Base-by-base conservation (phyloP, 805 yeast genomes). In the Myxozyma neotropica region DNA sequence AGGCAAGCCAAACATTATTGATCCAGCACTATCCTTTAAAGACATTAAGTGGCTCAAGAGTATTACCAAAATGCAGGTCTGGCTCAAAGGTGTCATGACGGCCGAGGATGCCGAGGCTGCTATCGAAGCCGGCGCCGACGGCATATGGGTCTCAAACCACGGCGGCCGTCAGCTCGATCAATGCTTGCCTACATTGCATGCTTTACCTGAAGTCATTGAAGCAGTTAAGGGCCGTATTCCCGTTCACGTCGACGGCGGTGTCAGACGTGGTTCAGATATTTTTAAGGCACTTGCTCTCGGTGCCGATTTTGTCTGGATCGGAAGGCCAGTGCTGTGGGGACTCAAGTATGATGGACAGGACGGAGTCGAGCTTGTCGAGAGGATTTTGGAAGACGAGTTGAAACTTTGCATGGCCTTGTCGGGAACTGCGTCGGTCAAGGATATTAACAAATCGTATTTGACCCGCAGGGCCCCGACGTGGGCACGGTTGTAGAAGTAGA, bases 91-190 rank as follows among this genome's bases (percentile, higher is more conserved):
- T 1, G 75, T 87, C 8, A 88, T 85, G 70, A 75, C 86, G 6
- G 82, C 81, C 15, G 89, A 85, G 63, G 92, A 87, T 69, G 81
- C 85, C 1, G 73, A 83, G 15, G 69, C 73, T 51, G 89, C 91
- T 5, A 80, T 81, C 4, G 80, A 81, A 55, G 73, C 79, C 57
- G 87, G 87, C 0, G 80, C 83, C 38, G 80, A 80, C 42, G 92
- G 89, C 6, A 82, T 85, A 26, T 79, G 86, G 46, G 75, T 87
- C 15, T 85, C 90, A 12, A 87, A 87, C 68, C 90, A 87, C 70
- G 92, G 91, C 21, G 92, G 91, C 10, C 75, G 91, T 55, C 90
- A 86, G 69, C 75, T 87, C 47, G 92, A 87, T 65, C 82, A 79
- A 42, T 77, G 86, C 0, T 74, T 80, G 59, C 81, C 91, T 0